Evolutionary conservation across 73 alveolate genomes (phyloP), one percentile per base, ranked within the genome.

Genomic region (Effrenium voratum): DNA sequence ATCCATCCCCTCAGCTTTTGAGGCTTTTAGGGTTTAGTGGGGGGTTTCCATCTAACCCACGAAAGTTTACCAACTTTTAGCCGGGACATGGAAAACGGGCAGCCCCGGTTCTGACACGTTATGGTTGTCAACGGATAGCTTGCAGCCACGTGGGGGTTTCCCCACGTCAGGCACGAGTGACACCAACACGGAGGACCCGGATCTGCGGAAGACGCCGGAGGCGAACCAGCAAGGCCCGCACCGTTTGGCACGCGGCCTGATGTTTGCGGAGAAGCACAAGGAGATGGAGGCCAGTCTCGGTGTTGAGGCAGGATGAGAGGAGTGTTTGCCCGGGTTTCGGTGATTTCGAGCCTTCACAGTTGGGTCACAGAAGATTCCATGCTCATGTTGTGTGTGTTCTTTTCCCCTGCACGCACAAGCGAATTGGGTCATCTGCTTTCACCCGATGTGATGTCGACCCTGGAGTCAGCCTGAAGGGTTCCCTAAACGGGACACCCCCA

Each of bases 181-280:
- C 49, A 72, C 83, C 19, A 28, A 72, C 52, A 72, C 83, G 19
- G 83, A 72, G 16, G 83, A 72, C 49, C 32, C 32, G 30, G 49
- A 72, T 36, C 83, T 72, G 46, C 83, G 83, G 30, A 72, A 72
- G 49, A 72, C 83, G 13, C 50, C 50, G 36, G 83, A 72, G 36
- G 83, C 83, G 15, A 72, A 72, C 30, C 36, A 16, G 6, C 83
- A 72, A 72, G 83, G 83, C 30, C 83, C 83, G 16, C 83, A 72
- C 36, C 83, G 83, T 6, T 36, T 72, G 49, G 83, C 83, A 6
- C 83, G 83, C 30, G 83, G 83, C 6, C 36, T 34, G 83, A 30
- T 72, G 50, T 72, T 34, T 36, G 46, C 36, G 2, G 30, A 72
- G 49, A 72, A 72, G 36, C 83, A 72, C 49, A 12, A 72, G 30